Evolutionary conservation across 176 grass and related monocot genomes (phyloP), one percentile per base, ranked within the genome.

Genomic region (Rhipidocladum racemiflorum): DNA sequence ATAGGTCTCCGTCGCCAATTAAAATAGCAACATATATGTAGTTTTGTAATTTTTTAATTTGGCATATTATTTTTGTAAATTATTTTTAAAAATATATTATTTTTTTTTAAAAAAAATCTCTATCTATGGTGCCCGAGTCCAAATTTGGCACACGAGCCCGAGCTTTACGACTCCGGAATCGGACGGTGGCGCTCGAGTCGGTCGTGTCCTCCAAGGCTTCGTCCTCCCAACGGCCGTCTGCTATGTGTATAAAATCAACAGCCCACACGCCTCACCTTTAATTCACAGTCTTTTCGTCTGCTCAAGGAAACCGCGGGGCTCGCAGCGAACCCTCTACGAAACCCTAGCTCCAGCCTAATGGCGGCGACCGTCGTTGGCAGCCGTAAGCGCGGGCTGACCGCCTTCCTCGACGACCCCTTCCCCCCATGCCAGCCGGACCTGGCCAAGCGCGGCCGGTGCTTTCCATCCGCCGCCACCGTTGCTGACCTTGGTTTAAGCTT

Each of bases 381-480:
- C 70, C 70, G 70, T 70, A 89, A 89, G 76, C 87, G 87, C 24
- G 69, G 81, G 13, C 3, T 21, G 61, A 9, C 34, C 5, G 11
- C 50, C 23, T 43, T 80, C 76, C 53, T 70, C 60, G 81, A 69
- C 17, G 79, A 61, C 20, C 40, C 68, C n/a, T 48, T 24, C 9
- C 13, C 2, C 11, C 36, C 65, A 51, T 51, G 5, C 51, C 67
- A 28, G 61, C 34, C 76, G 32, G 51, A 3, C 39, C 23, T 68
- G 32, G 0, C 76, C 4, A 89, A 89, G 82, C 82, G 87, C 25
- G 82, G 82, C 4, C 70, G 87, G 54, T 81, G 76, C 70, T 35
- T 77, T 70, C 7, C 77, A 70, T 7, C 66, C 11, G 25, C 70
- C 0, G 55, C 56, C 80, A 42, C 42, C 80, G 27, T 59, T 1